Evolutionary conservation across 2,329 filamentous ascomycete genomes (phyloP), one percentile per base, ranked within the genome.

Genomic region (Phoma herbarum): DNA sequence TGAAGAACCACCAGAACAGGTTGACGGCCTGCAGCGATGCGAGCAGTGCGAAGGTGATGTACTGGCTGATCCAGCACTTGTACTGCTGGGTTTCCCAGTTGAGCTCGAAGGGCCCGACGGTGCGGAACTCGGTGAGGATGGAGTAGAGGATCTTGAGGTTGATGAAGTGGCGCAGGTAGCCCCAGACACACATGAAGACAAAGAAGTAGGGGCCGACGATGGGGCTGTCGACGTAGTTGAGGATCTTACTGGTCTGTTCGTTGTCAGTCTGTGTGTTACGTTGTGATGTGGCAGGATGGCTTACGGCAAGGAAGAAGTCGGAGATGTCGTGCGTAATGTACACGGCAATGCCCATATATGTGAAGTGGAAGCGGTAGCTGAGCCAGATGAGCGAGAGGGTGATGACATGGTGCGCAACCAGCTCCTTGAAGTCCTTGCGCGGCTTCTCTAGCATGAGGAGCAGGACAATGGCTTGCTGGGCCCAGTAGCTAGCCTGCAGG

Each of bases 311-410:
- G 86, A 97, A 97, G 80, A 97, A 97, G 77, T 97, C 93, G 60
- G 89, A 93, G 62, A 97, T 91, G 74, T 98, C 93, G 78, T 96
- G 92, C 10, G 93, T 97, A 62, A 95, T 92, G 78, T 97, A 98
- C 31, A 98, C 92, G 20, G 92, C 91, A 54, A 97, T 80, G 25
- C 93, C 93, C 76, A 98, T 96, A 79, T 97, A 94, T 20, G 93
- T 96, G 78, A 97, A 98, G 79, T 98, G 93, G 83, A 97, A 98
- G 61, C 92, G 88, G 80, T 97, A 98, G 81, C 91, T 95, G 72
- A 94, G 81, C 58, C 80, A 89, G 67, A 98, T 97, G 68, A 98
- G 84, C 20, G 88, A 82, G 59, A 98, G 81, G 20, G 92, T 96
- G 75, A 97, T 91, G 67, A 97, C 89, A 77, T 98, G 93, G 77